Conservation (phyloP, 352 stramenopile species). For the Thalassiosira hispida region DNA sequence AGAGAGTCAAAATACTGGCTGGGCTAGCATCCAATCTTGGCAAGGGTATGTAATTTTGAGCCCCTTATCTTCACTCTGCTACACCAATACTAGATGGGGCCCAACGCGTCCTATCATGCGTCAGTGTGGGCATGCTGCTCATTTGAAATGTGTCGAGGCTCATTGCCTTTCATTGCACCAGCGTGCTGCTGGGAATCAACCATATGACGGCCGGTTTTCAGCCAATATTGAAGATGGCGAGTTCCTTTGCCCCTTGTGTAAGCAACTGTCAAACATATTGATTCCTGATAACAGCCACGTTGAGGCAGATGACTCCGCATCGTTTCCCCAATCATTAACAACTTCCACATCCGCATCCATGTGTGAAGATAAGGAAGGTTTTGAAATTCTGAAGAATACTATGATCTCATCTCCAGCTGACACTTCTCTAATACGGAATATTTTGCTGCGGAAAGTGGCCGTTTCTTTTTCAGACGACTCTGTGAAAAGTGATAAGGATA, state of each 20-base stretch:
- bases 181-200: slow-evolving; percentile 90
- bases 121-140: slow-evolving; percentile 94
- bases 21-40: slow-evolving; percentile 83
- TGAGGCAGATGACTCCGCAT: slow-evolving; percentile 13
- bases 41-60: slow-evolving; percentile 84
- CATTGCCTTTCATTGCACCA: slow-evolving; percentile 95
- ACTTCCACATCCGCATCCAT: slow-evolving; percentile 22
- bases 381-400: slow-evolving; percentile 55
- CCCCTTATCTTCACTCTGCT: slow-evolving; percentile 77
- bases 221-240: slow-evolving; percentile 96
- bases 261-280: slow-evolving; percentile 96
- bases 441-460: slow-evolving; percentile 36
- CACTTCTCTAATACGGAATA: slow-evolving; percentile 43
- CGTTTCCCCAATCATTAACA: slow-evolving; percentile 14
- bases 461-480: slow-evolving; percentile 32
- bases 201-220: slow-evolving; percentile 91
- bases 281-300: slow-evolving; percentile 85
- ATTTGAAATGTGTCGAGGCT: slow-evolving; percentile 93
- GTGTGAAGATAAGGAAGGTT: slow-evolving; percentile 55
- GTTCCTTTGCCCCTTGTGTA: slow-evolving; percentile 96
- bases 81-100: slow-evolving; percentile 82
- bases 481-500: slow-evolving; percentile 43
- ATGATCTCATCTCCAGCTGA: slow-evolving; percentile 33
- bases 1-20: slow-evolving; percentile 46
- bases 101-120: slow-evolving; percentile 80